These are phyloP conservation scores for Calamus simplicifolius DNA, from an alignment of 176 grass and related monocot species.

Conservation along the genomic window DNA sequence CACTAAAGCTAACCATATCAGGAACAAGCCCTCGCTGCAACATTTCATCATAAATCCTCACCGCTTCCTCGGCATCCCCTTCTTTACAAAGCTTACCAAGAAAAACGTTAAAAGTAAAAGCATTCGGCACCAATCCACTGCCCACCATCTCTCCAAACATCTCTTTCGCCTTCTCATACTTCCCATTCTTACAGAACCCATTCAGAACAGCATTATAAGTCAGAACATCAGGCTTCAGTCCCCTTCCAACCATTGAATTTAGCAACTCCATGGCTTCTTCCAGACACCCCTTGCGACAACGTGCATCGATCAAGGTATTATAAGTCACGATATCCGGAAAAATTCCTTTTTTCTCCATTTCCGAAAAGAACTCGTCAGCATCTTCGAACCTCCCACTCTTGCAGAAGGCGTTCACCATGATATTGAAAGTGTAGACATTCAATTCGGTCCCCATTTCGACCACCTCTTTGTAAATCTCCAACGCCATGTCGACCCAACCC, in stretches of 20 bases:
- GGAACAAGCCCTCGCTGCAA: slow-evolving; percentile 31
- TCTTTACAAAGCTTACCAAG: slow-evolving; percentile 50
- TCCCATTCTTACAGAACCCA: slow-evolving; percentile 52
- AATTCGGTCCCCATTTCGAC: slow-evolving; percentile 38
- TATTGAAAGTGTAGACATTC: slow-evolving; percentile 80
- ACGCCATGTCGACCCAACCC: slow-evolving; percentile 53
- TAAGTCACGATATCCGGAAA: slow-evolving; percentile 84
- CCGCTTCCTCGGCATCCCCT: slow-evolving; percentile 34
- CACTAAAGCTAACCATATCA: slow-evolving; percentile 83
- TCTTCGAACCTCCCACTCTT: slow-evolving; percentile 47
- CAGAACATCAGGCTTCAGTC: slow-evolving; percentile 53
- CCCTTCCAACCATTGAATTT: slow-evolving; percentile 43
- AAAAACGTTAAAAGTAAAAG: slow-evolving; percentile 73
- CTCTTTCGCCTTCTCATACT: slow-evolving; percentile 41
- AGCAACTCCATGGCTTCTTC: slow-evolving; percentile 53
- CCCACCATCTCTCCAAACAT: slow-evolving; percentile 48
- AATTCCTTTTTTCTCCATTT: slow-evolving; percentile 57
- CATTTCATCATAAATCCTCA: slow-evolving; percentile 59
- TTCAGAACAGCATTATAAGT: slow-evolving; percentile 71
- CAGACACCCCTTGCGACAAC: slow-evolving; percentile 35
- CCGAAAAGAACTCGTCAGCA: slow-evolving; percentile 35
- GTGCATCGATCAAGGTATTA: slow-evolving; percentile 75
- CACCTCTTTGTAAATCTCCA: slow-evolving; percentile 54
- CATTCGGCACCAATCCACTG: slow-evolving; percentile 27
- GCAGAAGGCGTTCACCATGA: slow-evolving; percentile 85